Conservation (phyloP, 1,284 basidiomycete genomes). For the Neotropicomus parvogracilis region DNA sequence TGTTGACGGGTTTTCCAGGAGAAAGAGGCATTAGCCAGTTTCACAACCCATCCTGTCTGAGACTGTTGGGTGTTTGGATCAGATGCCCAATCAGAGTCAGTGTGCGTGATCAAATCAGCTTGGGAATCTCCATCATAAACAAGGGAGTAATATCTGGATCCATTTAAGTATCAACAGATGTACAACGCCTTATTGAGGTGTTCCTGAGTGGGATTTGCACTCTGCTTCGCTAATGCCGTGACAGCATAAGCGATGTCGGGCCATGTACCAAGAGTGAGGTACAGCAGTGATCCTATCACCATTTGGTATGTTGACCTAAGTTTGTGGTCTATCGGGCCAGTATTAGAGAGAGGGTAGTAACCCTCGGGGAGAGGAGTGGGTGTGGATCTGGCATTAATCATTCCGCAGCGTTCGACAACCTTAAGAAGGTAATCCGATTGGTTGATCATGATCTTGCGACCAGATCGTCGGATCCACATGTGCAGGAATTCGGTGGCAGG, state of each 20-base stretch:
- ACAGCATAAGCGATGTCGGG: neutral
- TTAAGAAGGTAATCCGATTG: too few relatives aligned
- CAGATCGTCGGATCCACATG: neutral
- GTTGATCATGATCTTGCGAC: too few relatives aligned
- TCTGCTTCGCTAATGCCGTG: neutral
- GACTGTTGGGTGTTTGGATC: neutral
- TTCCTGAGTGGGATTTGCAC: neutral
- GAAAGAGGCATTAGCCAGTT: too few relatives aligned
- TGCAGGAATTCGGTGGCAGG: neutral
- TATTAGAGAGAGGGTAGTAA: too few relatives aligned
- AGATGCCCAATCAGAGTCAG: constrained; percentile 31
- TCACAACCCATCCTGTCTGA: too few relatives aligned
- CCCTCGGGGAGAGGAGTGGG: too few relatives aligned
- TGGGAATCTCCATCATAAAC: neutral
- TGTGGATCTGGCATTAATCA: too few relatives aligned
- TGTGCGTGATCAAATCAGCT: constrained; percentile 7
- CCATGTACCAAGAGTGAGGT: neutral
- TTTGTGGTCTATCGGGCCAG: too few relatives aligned
- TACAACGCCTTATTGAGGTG: constrained; percentile 11
- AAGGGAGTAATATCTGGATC: neutral
- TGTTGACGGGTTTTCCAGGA: too few relatives aligned
- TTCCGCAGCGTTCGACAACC: too few relatives aligned
- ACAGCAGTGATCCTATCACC: constrained; percentile 4
- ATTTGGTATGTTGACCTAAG: neutral
- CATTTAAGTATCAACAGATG: constrained; percentile 26